Evolutionary conservation across 2,329 filamentous ascomycete genomes (phyloP).

Genomic region (Diplocarpon mali): DNA sequence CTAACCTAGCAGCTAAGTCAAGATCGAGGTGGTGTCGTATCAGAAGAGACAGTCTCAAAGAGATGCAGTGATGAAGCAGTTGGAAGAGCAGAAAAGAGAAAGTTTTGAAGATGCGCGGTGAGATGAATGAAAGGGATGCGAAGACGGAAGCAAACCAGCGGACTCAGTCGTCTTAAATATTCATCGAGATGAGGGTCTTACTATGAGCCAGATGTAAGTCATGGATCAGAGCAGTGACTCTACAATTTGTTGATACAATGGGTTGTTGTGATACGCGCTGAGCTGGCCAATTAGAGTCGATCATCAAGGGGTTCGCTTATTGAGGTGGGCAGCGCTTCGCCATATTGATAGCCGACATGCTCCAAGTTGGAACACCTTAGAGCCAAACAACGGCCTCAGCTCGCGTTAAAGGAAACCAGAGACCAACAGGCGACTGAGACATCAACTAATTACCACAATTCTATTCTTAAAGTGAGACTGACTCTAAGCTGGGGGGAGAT

Average conservation of each 20-base stretch:
- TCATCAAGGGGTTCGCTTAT: slow-evolving; percentile 7
- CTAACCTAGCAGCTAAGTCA: slow-evolving; percentile 24
- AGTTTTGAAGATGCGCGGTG: slow-evolving; percentile 22
- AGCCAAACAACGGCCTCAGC: slow-evolving; percentile 12
- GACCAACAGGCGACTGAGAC: slow-evolving; percentile 15
- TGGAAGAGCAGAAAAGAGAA: slow-evolving; percentile 11
- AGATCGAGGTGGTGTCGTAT: slow-evolving; percentile 11
- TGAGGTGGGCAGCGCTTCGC: slow-evolving; percentile 18
- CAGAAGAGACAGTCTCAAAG: slow-evolving; percentile 25
- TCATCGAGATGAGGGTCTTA: slow-evolving; percentile 11
- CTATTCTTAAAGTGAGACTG: slow-evolving; percentile 11
- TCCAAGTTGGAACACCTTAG: slow-evolving; percentile 8
- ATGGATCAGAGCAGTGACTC: slow-evolving; percentile 18
- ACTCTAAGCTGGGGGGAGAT: slow-evolving; percentile 9
- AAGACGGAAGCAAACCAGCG: slow-evolving; percentile 20
- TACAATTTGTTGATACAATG: slow-evolving; percentile 27
- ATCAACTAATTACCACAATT: slow-evolving; percentile 8
- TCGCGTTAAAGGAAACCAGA: slow-evolving; percentile 19
- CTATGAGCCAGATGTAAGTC: slow-evolving; percentile 2
- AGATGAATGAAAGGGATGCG: slow-evolving; percentile 16
- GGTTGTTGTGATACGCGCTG: slow-evolving; percentile 25
- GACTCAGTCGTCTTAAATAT: slow-evolving; percentile 24
- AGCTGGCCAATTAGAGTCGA: slow-evolving; percentile 21
- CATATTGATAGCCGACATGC: slow-evolving; percentile 10
- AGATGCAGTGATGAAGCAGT: slow-evolving; percentile 10